Base-by-base conservation (phyloP, 2,329 filamentous ascomycete species). In the Drechslerella coelobrocha region DNA sequence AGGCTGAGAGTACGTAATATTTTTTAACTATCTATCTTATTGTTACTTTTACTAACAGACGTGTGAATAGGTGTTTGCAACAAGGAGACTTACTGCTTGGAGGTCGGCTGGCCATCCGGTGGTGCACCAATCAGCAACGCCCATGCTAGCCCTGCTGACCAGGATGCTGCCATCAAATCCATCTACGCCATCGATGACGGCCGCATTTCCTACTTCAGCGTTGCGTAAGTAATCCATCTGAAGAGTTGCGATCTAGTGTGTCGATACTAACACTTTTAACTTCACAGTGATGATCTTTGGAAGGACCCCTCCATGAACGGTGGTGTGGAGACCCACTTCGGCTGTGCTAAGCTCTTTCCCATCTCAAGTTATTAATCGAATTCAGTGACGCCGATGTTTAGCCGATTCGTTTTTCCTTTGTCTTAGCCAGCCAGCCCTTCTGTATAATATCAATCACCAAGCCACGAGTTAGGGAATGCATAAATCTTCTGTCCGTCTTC, bases 81-180 rank as follows among this genome's bases (percentile, higher is more conserved):
- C 78, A 89, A 89, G 83, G 81, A 85, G 37, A 88, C 88, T 74
- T 86, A 91, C 83, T 91, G 93, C 81, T 84, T 95, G 75, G 93
- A 97, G 87, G 90, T 89, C 63, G 93, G 93, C 77, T 97, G 92
- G 92, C 93, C 93, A 74, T 87, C 82, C 59, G 74, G 78, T 6
- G 92, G 92, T 78, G 76, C 79, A 27, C 79, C 85, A 81, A 93
- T 94, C 81, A 91, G 90, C 71, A 78, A 78, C 19, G 92, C 92
- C 66, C 82, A 90, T 75, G 86, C 92, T 62, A 87, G 89, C 75
- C 53, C 75, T 3, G 43, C 77, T 0, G 82, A 93, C 81, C 93
- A 97, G 84, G 81, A 81, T 54, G 79, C 77, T 45, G 93, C 93
- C 75, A 86, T 97, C 78, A 78, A 84, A 73, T 85, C 85, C 65